A percentile compares a stretch with the other conserved stretches of the same genome.
Conservation (phyloP, 805 yeast genomes). For the Starmerella floris region DNA sequence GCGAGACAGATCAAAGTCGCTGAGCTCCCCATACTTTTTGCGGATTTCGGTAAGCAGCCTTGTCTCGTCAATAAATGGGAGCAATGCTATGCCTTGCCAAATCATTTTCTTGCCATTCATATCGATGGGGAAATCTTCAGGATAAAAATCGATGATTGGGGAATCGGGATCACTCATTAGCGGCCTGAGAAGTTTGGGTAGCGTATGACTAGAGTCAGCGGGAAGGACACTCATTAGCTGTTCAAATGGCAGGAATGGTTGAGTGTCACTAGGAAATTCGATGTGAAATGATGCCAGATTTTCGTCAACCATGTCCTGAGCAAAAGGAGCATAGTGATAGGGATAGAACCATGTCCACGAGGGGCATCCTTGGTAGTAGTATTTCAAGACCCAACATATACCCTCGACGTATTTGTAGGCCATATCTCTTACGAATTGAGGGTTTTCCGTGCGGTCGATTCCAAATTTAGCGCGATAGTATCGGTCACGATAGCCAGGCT, state of each 20-base stretch:
- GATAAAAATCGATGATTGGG: conserved; percentile 84
- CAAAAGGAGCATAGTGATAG: conserved; percentile 96
- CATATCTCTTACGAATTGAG: conserved; percentile 42
- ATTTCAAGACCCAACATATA: conserved; percentile 86
- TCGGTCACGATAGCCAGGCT: conserved; percentile 73
- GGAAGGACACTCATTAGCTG: conserved; percentile 97
- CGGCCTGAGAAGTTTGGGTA: conserved; percentile 64
- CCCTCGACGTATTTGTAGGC: conserved; percentile 78
- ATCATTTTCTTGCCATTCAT: conserved; percentile 90
- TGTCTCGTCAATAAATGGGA: conserved; percentile 79
- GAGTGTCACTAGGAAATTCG: conserved; percentile 40
- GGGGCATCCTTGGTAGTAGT: conserved; percentile 95
- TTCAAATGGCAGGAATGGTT: conserved; percentile 87
- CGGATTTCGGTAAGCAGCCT: conserved; percentile 60
- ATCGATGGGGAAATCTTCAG: conserved; percentile 76
- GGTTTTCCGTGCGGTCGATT: conserved; percentile 37
- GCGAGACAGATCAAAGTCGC: conserved; percentile 58
- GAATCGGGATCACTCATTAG: conserved; percentile 84
- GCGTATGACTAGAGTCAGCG: conserved; percentile 68
- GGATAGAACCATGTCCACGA: conserved; percentile 99
- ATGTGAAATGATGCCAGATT: conserved; percentile 35
- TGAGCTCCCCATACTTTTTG: conserved; percentile 47
- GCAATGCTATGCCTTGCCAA: conserved; percentile 94
- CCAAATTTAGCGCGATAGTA: conserved; percentile 70
- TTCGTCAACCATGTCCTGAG: conserved; percentile 61